Evolutionary conservation across 2,329 filamentous ascomycete species (phyloP).

Genomic region (Didymellaceae sp.): DNA sequence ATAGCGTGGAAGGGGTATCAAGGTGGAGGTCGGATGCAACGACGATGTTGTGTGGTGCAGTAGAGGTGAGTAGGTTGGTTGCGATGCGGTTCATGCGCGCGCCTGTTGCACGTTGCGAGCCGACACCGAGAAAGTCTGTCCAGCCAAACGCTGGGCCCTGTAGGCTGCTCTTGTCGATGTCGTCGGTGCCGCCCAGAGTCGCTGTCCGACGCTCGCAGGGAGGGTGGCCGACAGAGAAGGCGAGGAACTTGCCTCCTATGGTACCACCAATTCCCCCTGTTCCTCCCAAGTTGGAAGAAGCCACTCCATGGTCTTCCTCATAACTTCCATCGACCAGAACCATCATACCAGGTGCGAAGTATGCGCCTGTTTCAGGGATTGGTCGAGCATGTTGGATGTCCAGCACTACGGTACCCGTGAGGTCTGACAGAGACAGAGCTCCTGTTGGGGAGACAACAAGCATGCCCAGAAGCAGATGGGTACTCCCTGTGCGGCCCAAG

Average conservation of each 20-base stretch:
- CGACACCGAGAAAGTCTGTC: slow-evolving; percentile 94
- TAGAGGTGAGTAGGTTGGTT: slow-evolving; percentile 63
- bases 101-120: slow-evolving; percentile 85
- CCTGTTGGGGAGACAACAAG: slow-evolving; percentile 82
- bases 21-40: slow-evolving; percentile 86
- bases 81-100: slow-evolving; percentile 83
- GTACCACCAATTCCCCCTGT: slow-evolving; percentile 85
- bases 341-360: slow-evolving; percentile 96
- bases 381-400: slow-evolving; percentile 81
- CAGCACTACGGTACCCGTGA: slow-evolving; percentile 85
- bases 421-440: slow-evolving; percentile 79
- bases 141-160: slow-evolving; percentile 73
- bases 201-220: slow-evolving; percentile 84
- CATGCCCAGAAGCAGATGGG: slow-evolving; percentile 86
- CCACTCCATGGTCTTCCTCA: slow-evolving; percentile 84
- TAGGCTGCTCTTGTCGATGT: slow-evolving; percentile 48
- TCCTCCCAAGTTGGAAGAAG: slow-evolving; percentile 67
- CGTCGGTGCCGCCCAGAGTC: slow-evolving; percentile 73
- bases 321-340: slow-evolving; percentile 95
- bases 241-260: slow-evolving; percentile 90
- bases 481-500: slow-evolving; percentile 79
- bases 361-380: slow-evolving; percentile 84
- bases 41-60: slow-evolving; percentile 63
- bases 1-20: slow-evolving; percentile 80
- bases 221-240: slow-evolving; percentile 88